Evolutionary conservation across 176 grass and related monocot species (phyloP).

Genomic region (Puya raimondii): DNA sequence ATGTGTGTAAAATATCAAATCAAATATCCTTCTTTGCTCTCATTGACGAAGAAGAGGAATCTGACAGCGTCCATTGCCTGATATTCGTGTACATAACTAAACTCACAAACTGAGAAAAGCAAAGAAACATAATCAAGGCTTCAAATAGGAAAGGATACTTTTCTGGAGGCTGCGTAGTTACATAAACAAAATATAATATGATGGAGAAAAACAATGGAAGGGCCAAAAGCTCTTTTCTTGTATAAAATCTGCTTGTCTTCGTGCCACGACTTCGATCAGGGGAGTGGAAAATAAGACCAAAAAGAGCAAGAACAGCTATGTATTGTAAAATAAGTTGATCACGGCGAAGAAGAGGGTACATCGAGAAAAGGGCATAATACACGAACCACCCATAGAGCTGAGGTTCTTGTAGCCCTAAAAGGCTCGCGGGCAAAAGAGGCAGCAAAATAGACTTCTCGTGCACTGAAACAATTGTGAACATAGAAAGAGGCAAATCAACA

Average conservation of each 20-base stretch:
- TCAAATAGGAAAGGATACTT: slow-evolving; percentile 87
- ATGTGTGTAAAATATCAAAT: slow-evolving; percentile 22
- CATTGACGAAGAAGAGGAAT: slow-evolving; percentile 31
- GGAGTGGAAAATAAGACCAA: slow-evolving; percentile 66
- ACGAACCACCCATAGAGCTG: slow-evolving; percentile 64
- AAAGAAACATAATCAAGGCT: slow-evolving; percentile 71
- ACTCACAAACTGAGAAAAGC: slow-evolving; percentile 80
- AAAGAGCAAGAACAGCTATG: slow-evolving; percentile 53
- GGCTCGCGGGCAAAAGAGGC: slow-evolving; percentile 83
- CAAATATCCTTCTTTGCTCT: slow-evolving; percentile 65
- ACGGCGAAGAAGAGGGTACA: slow-evolving; percentile 68
- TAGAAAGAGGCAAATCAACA: neutral
- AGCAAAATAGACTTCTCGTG: slow-evolving; percentile 99
- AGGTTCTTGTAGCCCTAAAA: slow-evolving; percentile 70
- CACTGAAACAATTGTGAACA: slow-evolving; percentile 37
- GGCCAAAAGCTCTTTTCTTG: slow-evolving; percentile 35
- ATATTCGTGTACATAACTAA: slow-evolving; percentile 60
- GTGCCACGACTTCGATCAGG: slow-evolving; percentile 24
- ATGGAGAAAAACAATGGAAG: slow-evolving; percentile 42
- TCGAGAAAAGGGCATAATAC: slow-evolving; percentile 75
- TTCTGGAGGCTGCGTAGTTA: slow-evolving; percentile 55
- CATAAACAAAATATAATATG: slow-evolving; percentile 46
- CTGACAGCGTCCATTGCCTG: slow-evolving; percentile 67
- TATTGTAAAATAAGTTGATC: slow-evolving; percentile 81
- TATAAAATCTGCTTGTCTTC: slow-evolving; percentile 18